Evolutionary conservation across 2,329 filamentous ascomycete species (phyloP), one percentile per base, ranked within the genome.

Genomic region (Onygena corvina): DNA sequence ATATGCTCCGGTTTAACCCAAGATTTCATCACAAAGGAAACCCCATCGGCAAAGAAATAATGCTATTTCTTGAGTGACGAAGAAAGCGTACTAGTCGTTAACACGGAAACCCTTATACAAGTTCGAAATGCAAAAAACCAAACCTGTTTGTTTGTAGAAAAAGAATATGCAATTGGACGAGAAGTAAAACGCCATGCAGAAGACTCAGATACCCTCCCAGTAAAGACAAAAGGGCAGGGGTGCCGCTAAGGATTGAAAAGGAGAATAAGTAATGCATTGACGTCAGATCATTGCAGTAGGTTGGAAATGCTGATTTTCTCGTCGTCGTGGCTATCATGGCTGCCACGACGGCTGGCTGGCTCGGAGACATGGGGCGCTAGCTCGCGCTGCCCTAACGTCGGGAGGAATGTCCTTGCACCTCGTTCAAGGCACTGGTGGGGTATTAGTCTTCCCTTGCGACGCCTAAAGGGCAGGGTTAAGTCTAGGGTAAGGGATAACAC

Each of bases 401-500:
- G 56, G 35, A 56, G 49, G 14, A 58, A 35, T 3, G 52, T 52
- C 25, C 50, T 51, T 31, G 51, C 52, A 21, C 57, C 58, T 18
- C 54, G 54, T 23, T 58, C 57, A 23, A 60, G 55, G 47, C 57
- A 60, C 58, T 60, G 31, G 18, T 8, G 7, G 18, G 18, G 11
- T n/a, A 11, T 50, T 46, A 34, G 38, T 21, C 20, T 34, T 20
- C 33, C n/a, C 11, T 16, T 6, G 8, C 12, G 6, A 8, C 18
- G 9, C 3, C 18, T 33, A 33, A 21, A 9, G 21, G 18, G 21
- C 9, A 21, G 20, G n/a, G 18, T 18, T 12, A 21, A n/a, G 12
- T 20, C 47, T 44, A 23, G 12, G 29, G 25, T 14, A 7, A 9
- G 33, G 20, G 6, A 14, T 5, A 47, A 78, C 79, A 56, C 72